Percentiles rank a stretch among this genome's conserved stretches.
Evolutionary conservation across 202 grass and related monocot species (phyloP).

Genomic region (Hordeum pubiflorum): DNA sequence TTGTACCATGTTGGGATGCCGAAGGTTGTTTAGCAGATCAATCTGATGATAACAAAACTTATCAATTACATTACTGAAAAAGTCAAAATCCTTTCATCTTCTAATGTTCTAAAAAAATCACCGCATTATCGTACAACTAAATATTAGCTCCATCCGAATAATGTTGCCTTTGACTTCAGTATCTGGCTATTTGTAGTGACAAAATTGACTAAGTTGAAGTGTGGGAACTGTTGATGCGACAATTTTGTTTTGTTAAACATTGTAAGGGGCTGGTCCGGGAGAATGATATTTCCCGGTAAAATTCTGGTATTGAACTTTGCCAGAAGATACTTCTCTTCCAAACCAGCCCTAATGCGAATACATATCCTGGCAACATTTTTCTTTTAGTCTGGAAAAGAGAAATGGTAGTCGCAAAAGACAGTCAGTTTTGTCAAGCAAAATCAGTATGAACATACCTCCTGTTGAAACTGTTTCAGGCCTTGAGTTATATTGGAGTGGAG

Average conservation of each 20-base stretch:
- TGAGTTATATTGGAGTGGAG: conserved; percentile 69
- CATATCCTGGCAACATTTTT: neutral
- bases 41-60: conserved; percentile 38
- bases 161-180: neutral
- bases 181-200: neutral
- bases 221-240: neutral
- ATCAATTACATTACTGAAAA: conserved; percentile 9
- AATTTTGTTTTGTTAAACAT: neutral
- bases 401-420: neutral
- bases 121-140: neutral
- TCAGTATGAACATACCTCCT: conserved; percentile 51
- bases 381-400: neutral
- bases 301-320: neutral
- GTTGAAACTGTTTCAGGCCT: conserved; percentile 72
- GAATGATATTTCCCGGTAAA: neutral
- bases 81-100: neutral
- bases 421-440: conserved; percentile 15
- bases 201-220: neutral
- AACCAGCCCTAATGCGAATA: neutral
- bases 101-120: neutral
- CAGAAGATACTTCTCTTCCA: neutral
- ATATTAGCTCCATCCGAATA: neutral
- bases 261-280: neutral
- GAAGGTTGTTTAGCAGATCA: conserved; percentile 62
- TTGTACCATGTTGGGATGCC: conserved; percentile 78